These are phyloP conservation scores for Arthrobotrys sphaeroides DNA, from an alignment of 2,329 filamentous ascomycete genomes.

Conservation along the genomic window DNA sequence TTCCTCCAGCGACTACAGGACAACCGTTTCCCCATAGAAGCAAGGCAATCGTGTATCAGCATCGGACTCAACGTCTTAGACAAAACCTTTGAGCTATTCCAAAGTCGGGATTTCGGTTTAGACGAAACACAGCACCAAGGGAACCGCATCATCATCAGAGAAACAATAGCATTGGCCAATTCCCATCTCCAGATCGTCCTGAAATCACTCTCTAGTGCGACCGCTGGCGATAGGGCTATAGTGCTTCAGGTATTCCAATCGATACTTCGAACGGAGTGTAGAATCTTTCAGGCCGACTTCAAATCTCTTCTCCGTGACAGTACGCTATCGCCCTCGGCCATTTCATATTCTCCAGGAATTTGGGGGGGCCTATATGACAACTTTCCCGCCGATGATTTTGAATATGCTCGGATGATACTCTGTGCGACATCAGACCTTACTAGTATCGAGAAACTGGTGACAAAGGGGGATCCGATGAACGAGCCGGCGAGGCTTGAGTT, in stretches of 20 bases:
- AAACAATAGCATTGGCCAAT: conserved; percentile 64
- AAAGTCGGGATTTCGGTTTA: conserved; percentile 62
- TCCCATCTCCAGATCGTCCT: conserved; percentile 61
- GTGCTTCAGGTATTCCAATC: conserved; percentile 54
- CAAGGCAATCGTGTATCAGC: conserved; percentile 64
- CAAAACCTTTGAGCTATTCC: conserved; percentile 61
- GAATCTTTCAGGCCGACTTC: conserved; percentile 56
- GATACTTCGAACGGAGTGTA: conserved; percentile 55
- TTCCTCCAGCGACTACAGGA: conserved; percentile 61
- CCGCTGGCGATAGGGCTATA: conserved; percentile 40
- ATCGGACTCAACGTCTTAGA: conserved; percentile 63
- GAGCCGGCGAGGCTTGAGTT: conserved; percentile 71
- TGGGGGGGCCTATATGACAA: conserved; percentile 56
- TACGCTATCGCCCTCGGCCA: conserved; percentile 39
- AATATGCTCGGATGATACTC: conserved; percentile 54
- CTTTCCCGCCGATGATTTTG: conserved; percentile 55
- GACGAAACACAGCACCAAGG: conserved; percentile 63
- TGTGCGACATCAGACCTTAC: conserved; percentile 55
- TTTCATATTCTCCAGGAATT: conserved; percentile 49
- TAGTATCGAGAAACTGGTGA: conserved; percentile 61
- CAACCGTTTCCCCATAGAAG: conserved; percentile 61
- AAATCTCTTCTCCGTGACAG: conserved; percentile 49
- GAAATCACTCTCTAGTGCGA: conserved; percentile 50
- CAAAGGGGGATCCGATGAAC: conserved; percentile 63
- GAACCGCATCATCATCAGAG: conserved; percentile 64